A percentile compares a stretch with the other conserved stretches of the same genome.
These are phyloP conservation scores for Apiotrichum porosum DNA, from an alignment of 1,284 basidiomycete species.

Conservation along the genomic window DNA sequence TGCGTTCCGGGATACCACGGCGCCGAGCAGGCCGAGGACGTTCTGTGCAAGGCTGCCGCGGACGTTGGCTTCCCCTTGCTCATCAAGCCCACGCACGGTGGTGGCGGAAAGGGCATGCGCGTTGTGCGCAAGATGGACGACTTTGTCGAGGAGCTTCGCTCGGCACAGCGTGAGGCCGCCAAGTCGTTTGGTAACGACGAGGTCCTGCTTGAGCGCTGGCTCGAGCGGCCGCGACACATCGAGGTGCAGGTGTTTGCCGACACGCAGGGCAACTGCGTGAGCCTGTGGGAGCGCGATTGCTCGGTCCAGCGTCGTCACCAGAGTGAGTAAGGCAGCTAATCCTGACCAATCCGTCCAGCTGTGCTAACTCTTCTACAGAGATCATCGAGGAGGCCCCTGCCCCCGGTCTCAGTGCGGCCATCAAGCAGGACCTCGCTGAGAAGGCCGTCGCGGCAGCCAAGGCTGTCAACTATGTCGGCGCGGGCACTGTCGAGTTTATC, in stretches of 20 bases:
- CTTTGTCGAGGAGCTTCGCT: slow-evolving; percentile 65
- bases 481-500: slow-evolving; percentile 90
- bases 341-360: background rate
- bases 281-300: slow-evolving; percentile 89
- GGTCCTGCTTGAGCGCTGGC: slow-evolving; percentile 81
- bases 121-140: slow-evolving; percentile 55
- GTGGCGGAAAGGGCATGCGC: slow-evolving; percentile 67
- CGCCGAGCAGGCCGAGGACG: slow-evolving; percentile 56
- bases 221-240: slow-evolving; percentile 74
- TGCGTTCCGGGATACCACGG: slow-evolving; percentile 69
- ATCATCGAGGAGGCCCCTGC: slow-evolving; percentile 70
- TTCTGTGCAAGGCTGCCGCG: slow-evolving; percentile 49
- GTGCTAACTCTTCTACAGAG: slow-evolving; percentile 20
- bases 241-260: slow-evolving; percentile 91
- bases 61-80: slow-evolving; percentile 59
- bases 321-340: slow-evolving; percentile 49
- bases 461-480: slow-evolving; percentile 84
- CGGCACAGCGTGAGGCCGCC: slow-evolving; percentile 78
- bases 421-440: slow-evolving; percentile 72
- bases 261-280: slow-evolving; percentile 66
- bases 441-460: slow-evolving; percentile 88
- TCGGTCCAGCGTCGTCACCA: slow-evolving; percentile 90
- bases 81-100: slow-evolving; percentile 67
- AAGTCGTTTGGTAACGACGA: slow-evolving; percentile 82
- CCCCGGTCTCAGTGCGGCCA: slow-evolving; percentile 69